Conservation (phyloP, 129 eudicot species). For the Chrysanthemum lavandulifolium region DNA sequence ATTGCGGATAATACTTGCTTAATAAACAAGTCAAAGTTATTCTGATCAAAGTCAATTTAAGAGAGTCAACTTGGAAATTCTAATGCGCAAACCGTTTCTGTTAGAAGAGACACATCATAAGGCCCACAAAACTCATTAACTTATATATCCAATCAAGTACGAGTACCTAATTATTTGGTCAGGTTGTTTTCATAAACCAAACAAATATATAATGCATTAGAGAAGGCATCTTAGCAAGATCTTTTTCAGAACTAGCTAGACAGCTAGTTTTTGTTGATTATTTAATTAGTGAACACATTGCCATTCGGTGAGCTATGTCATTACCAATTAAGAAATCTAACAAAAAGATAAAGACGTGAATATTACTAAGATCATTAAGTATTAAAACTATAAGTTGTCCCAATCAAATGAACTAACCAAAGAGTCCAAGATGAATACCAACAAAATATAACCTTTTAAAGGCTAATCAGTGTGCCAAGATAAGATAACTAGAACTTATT, state of each 20-base stretch:
- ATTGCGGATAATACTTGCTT: neutral
- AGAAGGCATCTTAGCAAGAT: constrained; percentile 11
- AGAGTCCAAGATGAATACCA: constrained; percentile 1
- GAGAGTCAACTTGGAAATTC: constrained; percentile 16
- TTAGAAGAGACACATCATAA: constrained; percentile 22
- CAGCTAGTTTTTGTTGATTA: neutral
- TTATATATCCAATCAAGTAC: too few relatives aligned
- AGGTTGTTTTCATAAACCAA: constrained; percentile 12
- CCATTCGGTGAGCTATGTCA: constrained; percentile 4
- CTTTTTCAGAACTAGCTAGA: neutral
- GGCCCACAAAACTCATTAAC: constrained; percentile 16
- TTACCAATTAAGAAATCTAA: constrained; percentile 17
- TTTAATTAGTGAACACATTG: neutral
- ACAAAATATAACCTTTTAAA: neutral
- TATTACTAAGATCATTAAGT: constrained; percentile 17
- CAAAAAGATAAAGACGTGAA: constrained; percentile 18
- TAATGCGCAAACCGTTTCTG: constrained; percentile 14
- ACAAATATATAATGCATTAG: constrained; percentile 10
- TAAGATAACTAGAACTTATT: constrained; percentile 13
- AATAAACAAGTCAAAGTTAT: constrained; percentile 9
- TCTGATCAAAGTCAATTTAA: constrained; percentile 25
- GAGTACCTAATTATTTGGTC: constrained; percentile 16
- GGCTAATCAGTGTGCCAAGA: constrained; percentile 11
- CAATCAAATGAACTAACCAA: constrained; percentile 20
- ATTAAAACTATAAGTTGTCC: constrained; percentile 22